Evolutionary conservation across 306 rosid species (phyloP).

Genomic region (Malus domestica): DNA sequence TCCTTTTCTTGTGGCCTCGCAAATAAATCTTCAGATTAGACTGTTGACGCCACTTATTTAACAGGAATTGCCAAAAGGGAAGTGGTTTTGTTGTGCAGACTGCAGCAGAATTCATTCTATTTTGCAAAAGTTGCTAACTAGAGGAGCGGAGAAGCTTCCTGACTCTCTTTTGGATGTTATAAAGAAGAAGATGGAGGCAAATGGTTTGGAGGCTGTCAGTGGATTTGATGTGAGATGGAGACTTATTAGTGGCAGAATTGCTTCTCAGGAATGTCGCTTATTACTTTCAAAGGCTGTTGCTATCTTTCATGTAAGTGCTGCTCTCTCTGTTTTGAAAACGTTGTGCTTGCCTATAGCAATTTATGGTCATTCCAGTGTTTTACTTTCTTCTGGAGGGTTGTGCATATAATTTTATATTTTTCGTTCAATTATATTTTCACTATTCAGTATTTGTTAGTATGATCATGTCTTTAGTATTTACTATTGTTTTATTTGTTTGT

Average conservation of each 20-base stretch:
- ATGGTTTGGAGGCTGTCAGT: conserved; percentile 37
- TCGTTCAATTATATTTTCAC: not conserved
- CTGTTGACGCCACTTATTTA: conserved; percentile 9
- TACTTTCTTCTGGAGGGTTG: not conserved
- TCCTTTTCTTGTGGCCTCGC: conserved; percentile 9
- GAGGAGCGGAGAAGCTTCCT: conserved; percentile 72
- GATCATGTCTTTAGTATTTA: not conserved
- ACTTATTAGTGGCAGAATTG: conserved; percentile 80
- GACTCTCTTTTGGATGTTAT: conserved; percentile 59
- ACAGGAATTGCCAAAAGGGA: conserved; percentile 93
- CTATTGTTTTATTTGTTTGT: not conserved
- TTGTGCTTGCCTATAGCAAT: not conserved
- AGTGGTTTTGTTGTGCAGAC: conserved; percentile 86
- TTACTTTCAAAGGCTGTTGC: conserved; percentile 78
- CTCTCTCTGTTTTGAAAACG: conserved; percentile 1
- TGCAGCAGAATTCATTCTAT: conserved; percentile 73
- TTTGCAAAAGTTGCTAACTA: conserved; percentile 56
- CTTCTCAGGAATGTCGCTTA: conserved; percentile 75
- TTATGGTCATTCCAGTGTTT: not conserved
- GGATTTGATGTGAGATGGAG: conserved; percentile 84
- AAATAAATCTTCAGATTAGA: conserved; percentile 13
- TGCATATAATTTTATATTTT: not conserved
- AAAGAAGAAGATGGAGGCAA: conserved; percentile 63
- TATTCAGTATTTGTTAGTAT: not conserved
- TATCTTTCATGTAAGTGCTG: conserved; percentile 68